phyloP scores from a whole-genome alignment of 257 asterid species.

The Solanum etuberosum region DNA sequence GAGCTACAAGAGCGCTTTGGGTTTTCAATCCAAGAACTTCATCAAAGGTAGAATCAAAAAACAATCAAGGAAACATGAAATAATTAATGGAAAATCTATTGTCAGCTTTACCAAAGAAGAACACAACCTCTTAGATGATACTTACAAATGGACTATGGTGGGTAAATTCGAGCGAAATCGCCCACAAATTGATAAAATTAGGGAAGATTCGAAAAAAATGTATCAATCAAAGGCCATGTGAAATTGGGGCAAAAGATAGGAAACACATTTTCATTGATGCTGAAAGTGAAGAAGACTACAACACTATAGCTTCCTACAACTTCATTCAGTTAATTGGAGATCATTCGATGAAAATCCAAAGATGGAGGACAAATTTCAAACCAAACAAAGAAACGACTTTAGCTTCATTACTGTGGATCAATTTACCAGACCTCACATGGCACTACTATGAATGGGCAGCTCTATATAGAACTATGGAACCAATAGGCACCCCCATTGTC shows the following conservation, averaged over 20 bases:
- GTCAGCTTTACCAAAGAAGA: background rate
- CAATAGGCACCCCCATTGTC: background rate
- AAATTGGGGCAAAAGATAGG: background rate
- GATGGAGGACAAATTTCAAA: background rate
- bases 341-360: background rate
- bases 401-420: background rate
- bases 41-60: background rate
- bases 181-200: background rate
- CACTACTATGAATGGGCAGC: background rate
- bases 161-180: background rate
- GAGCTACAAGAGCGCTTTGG: background rate
- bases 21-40: background rate
- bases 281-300: background rate
- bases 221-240: no score
- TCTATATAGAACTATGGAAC: background rate
- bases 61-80: background rate
- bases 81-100: no score
- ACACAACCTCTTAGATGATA: background rate
- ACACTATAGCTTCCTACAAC: background rate
- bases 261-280: background rate
- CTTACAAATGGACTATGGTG: background rate
- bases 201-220: background rate
- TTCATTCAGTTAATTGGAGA: background rate
- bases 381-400: background rate
- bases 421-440: background rate